A percentile compares a stretch with the other conserved stretches of the same genome.
These are phyloP conservation scores for Mrakia gelida DNA, from an alignment of 768 basidiomycete species.

Conservation along the genomic window DNA sequence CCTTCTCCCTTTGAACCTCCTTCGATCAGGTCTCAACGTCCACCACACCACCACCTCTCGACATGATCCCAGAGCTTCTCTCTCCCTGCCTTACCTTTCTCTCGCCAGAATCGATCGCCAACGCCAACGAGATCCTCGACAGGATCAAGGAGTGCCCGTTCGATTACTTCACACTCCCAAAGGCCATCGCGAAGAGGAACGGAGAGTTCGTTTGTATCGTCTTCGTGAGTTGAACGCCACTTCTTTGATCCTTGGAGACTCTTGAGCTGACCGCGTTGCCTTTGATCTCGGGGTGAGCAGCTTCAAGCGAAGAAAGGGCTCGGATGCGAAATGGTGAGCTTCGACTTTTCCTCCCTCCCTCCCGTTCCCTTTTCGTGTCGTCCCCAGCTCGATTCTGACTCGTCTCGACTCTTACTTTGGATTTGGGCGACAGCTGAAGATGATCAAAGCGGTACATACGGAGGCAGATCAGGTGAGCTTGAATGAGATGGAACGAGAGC, in stretches of 20 bases:
- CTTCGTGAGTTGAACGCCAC: neutral
- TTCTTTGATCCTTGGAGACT: too few relatives aligned
- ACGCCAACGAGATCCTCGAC: neutral
- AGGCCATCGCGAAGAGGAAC: neutral
- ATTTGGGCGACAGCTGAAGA: neutral
- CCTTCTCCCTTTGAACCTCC: neutral
- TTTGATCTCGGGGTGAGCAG: neutral
- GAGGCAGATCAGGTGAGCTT: neutral
- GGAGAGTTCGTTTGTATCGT: neutral
- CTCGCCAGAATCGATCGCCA: neutral
- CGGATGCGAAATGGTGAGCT: neutral
- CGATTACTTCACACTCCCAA: neutral
- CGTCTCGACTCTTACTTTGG: neutral
- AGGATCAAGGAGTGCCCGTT: neutral
- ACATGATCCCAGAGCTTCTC: neutral
- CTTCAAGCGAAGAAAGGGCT: neutral
- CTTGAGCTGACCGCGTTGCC: too few relatives aligned
- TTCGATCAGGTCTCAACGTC: neutral
- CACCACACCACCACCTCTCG: neutral
- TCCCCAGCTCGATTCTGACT: neutral
- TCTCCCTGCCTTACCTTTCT: neutral
- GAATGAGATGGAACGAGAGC: neutral
- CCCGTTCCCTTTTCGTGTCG: neutral
- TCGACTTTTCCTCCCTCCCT: neutral
- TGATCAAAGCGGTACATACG: neutral